Conservation (phyloP, 2,329 filamentous ascomycete genomes). For the Colletotrichum trifolii region DNA sequence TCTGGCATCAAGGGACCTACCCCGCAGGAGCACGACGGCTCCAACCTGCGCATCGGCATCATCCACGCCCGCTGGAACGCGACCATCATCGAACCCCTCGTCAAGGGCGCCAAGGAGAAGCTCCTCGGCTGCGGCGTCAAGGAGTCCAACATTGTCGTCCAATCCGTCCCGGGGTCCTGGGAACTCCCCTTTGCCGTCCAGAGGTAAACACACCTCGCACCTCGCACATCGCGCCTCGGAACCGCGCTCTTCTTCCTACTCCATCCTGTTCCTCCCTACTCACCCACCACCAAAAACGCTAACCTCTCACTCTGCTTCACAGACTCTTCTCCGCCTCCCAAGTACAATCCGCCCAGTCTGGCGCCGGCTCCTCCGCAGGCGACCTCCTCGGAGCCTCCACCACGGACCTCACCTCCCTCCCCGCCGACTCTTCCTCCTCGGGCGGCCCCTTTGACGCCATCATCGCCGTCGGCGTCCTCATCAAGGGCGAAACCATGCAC, state of each 20-base stretch:
- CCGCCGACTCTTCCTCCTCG: constrained; percentile 55
- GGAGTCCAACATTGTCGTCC: constrained; percentile 86
- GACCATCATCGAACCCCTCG: constrained; percentile 85
- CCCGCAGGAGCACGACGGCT: constrained; percentile 71
- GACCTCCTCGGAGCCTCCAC: constrained; percentile 79
- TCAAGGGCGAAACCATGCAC: constrained; percentile 99
- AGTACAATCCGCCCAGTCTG: constrained; percentile 77
- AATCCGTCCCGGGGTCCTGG: constrained; percentile 93
- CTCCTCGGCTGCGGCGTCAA: constrained; percentile 83
- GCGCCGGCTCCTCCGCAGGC: constrained; percentile 72
- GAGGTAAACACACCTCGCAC: constrained; percentile 62
- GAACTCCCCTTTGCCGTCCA: constrained; percentile 93
- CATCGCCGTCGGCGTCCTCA: constrained; percentile 93
- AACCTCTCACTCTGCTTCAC: constrained; percentile 8
- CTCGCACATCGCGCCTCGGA: too few species aligned
- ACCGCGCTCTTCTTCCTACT: too few species aligned
- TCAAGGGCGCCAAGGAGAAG: constrained; percentile 82
- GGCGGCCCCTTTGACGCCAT: constrained; percentile 87
- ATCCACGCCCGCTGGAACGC: constrained; percentile 97
- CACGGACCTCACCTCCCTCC: constrained; percentile 71
- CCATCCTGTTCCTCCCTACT: too few species aligned
- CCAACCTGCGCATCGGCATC: constrained; percentile 88
- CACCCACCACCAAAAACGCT: not conserved
- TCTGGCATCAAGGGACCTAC: constrained; percentile 67
- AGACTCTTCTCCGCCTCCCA: constrained; percentile 89